Conservation (phyloP, 495 filamentous ascomycete species). For the Hypoxylon lenormandii region DNA sequence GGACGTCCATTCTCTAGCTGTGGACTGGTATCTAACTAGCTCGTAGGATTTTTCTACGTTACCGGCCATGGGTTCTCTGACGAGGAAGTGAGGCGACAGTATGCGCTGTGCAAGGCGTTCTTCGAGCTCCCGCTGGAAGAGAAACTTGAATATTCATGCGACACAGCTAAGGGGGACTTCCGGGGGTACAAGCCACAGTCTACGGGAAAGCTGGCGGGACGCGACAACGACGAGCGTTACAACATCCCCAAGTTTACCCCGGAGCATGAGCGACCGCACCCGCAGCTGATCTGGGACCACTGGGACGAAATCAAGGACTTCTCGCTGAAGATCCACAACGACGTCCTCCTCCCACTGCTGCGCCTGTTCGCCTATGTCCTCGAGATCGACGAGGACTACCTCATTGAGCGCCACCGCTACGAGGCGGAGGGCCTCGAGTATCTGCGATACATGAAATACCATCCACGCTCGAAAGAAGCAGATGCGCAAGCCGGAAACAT, state of each 20-base stretch:
- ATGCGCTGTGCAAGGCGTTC: conserved; percentile 66
- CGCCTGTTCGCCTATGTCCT: conserved; percentile 64
- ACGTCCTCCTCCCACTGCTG: conserved; percentile 61
- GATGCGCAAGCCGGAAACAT: conserved; percentile 57
- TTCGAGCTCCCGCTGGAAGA: conserved; percentile 67
- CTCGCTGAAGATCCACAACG: conserved; percentile 60
- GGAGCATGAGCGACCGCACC: conserved; percentile 58
- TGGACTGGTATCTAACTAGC: neutral
- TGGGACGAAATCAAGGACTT: conserved; percentile 62
- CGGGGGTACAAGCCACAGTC: conserved; percentile 57
- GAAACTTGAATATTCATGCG: conserved; percentile 64
- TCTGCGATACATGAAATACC: conserved; percentile 69
- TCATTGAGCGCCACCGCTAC: conserved; percentile 65
- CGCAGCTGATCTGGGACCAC: conserved; percentile 56
- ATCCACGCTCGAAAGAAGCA: conserved; percentile 59
- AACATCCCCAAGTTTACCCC: conserved; percentile 68
- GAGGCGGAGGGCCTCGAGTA: conserved; percentile 60
- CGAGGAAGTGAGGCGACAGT: conserved; percentile 68
- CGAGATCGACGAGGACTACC: conserved; percentile 65
- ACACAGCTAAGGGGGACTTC: conserved; percentile 62
- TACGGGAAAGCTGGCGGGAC: conserved; percentile 48
- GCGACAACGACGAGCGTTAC: conserved; percentile 68
- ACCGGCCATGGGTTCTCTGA: conserved; percentile 67
- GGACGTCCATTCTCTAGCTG: neutral
- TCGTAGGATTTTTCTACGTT: conserved; percentile 67